These are phyloP conservation scores for Brassica rapa DNA, from an alignment of 345 rosid genomes.

Conservation along the genomic window DNA sequence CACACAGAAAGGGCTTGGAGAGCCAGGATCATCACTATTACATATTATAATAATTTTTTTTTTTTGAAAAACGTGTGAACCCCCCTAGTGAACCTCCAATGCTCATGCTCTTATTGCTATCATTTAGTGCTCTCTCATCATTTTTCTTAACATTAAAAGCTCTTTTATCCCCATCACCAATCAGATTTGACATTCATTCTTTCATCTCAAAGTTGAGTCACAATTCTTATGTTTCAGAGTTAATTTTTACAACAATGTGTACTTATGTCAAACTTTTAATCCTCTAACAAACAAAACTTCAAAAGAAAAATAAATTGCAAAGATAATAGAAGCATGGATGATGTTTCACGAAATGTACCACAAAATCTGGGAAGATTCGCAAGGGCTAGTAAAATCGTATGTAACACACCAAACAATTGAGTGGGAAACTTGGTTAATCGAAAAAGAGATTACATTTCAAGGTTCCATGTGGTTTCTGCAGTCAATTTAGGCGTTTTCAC, in stretches of 20 bases:
- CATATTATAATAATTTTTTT: no score
- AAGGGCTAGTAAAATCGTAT: neutral
- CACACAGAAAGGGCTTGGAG: no score
- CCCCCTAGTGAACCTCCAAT: no score
- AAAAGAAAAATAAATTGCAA: neutral
- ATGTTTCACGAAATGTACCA: neutral
- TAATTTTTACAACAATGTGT: neutral
- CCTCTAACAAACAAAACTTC: neutral
- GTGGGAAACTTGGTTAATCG: neutral
- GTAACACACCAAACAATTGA: conserved; percentile 16
- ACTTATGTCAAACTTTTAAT: neutral
- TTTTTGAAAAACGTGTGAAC: no score
- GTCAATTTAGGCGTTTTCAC: conserved; percentile 61
- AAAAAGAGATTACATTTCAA: conserved; percentile 51
- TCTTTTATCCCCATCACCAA: neutral
- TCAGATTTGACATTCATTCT: neutral
- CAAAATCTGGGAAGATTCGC: neutral
- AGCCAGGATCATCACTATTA: no score
- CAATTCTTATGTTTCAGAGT: neutral
- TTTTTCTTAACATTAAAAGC: neutral
- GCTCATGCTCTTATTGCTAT: no score
- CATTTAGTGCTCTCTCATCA: no score
- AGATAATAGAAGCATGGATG: conserved; percentile 2
- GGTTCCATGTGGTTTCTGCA: conserved; percentile 79
- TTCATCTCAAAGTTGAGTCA: neutral